phyloP scores from a whole-genome alignment of 2,329 filamentous ascomycete genomes.

The Fusarium palustre region DNA sequence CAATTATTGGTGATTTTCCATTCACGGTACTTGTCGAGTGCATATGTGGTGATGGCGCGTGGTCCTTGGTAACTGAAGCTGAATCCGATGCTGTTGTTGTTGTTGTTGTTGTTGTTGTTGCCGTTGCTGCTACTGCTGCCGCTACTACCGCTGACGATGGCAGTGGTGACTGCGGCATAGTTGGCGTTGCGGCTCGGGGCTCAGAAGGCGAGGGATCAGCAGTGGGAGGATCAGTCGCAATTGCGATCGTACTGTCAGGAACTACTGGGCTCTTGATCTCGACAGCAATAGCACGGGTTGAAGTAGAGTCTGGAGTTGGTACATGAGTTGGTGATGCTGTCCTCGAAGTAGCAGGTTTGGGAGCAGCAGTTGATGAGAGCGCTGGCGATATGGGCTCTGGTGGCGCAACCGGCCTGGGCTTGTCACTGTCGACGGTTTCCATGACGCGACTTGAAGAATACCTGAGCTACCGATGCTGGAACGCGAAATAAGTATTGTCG shows the following conservation, averaged over 20 bases:
- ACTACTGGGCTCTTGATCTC: constrained; percentile 33
- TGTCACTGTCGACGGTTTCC: constrained; percentile 43
- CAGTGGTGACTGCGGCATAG: constrained; percentile 29
- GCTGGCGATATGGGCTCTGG: constrained; percentile 47
- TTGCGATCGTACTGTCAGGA: constrained; percentile 21
- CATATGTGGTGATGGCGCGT: constrained; percentile 34
- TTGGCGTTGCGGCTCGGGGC: constrained; percentile 13
- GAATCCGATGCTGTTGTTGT: constrained; percentile 22
- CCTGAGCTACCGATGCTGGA: constrained; percentile 13
- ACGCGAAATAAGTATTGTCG: constrained; percentile 17
- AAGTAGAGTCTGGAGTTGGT: constrained; percentile 41
- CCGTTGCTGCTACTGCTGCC: no score
- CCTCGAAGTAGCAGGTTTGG: constrained; percentile 35
- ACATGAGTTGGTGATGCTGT: constrained; percentile 39
- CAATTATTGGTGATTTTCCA: constrained; percentile 22
- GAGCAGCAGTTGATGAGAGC: constrained; percentile 39
- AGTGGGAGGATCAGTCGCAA: constrained; percentile 8
- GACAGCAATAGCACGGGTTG: constrained; percentile 33
- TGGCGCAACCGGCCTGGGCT: constrained; percentile 46
- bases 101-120: neutral
- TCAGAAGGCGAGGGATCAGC: constrained; percentile 6
- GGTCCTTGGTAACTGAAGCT: constrained; percentile 28
- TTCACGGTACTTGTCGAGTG: constrained; percentile 22
- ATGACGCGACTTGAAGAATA: constrained; percentile 39
- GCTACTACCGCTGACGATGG: constrained; percentile 9